Conservation (phyloP, 192 early-diverging fungal species). For the Podila clonocystis region DNA sequence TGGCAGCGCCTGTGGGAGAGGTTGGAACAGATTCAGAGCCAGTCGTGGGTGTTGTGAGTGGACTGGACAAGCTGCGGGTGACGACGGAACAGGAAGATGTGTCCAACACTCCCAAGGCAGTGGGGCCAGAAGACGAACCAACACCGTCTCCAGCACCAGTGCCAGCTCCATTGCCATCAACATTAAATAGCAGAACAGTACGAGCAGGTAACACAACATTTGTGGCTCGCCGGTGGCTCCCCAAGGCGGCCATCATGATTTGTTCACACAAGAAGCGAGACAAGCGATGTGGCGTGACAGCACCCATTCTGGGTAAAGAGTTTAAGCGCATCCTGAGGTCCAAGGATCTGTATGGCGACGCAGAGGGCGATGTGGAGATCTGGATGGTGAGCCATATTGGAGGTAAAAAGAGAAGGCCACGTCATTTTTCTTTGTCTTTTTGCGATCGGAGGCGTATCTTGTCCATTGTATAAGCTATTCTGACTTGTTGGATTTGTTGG, state of each 20-base stretch:
- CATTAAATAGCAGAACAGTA: background rate
- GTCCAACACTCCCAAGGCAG: background rate
- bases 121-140: background rate
- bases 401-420: slow-evolving; percentile 35
- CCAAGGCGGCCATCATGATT: slow-evolving; percentile 61
- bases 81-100: background rate
- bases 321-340: slow-evolving; percentile 57
- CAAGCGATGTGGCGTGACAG: slow-evolving; percentile 67
- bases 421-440: too few relatives aligned
- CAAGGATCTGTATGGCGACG: slow-evolving; percentile 51
- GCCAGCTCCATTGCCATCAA: background rate
- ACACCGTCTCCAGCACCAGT: background rate
- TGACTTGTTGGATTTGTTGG: too few relatives aligned
- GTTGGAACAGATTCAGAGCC: background rate
- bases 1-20: slow-evolving; percentile 15
- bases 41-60: background rate
- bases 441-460: too few relatives aligned
- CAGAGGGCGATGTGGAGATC: slow-evolving; percentile 49
- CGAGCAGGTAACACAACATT: slow-evolving; percentile 24
- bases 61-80: background rate
- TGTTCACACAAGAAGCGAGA: slow-evolving; percentile 66
- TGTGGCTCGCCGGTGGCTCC: slow-evolving; percentile 25
- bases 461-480: too few relatives aligned
- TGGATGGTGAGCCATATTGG: slow-evolving; percentile 68
- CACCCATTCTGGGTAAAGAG: slow-evolving; percentile 57